A percentile compares a stretch with the other conserved stretches of the same genome.
phyloP scores from a whole-genome alignment of 2,329 filamentous ascomycete genomes.

The Orbilia brochopaga region DNA sequence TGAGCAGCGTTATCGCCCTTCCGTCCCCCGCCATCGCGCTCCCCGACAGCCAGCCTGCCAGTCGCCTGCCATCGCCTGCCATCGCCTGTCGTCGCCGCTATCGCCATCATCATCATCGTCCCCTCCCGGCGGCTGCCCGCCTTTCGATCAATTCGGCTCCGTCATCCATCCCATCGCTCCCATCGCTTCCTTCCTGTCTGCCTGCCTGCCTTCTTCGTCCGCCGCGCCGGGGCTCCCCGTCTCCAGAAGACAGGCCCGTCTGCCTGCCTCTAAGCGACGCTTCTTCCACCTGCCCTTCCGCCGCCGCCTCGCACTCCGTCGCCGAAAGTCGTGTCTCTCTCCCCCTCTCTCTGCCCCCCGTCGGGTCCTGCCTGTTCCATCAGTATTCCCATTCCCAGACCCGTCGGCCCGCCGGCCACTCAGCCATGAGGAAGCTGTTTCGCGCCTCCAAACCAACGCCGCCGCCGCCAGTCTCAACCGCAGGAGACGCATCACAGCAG shows the following conservation, averaged over 20 bases:
- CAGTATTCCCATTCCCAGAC: too few relatives aligned
- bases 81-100: too few relatives aligned
- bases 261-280: background rate
- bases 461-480: background rate
- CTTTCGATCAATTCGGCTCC: too few relatives aligned
- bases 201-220: background rate
- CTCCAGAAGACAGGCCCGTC: background rate
- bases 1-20: background rate
- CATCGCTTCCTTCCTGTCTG: background rate
- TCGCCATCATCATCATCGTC: too few relatives aligned
- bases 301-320: background rate
- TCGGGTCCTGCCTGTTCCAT: background rate
- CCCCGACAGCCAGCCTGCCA: too few relatives aligned
- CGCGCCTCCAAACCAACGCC: constrained; percentile 31
- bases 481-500: constrained; percentile 6
- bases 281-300: background rate
- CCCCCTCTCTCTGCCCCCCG: too few relatives aligned
- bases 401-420: too few relatives aligned
- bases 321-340: background rate
- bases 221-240: background rate
- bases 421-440: constrained; percentile 43
- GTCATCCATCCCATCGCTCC: too few relatives aligned
- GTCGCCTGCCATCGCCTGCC: too few relatives aligned
- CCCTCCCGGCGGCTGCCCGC: too few relatives aligned
- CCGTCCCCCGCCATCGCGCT: too few relatives aligned